Evolutionary conservation across 805 yeast species (phyloP), one percentile per base, ranked within the genome.

Genomic region (Zygotorulaspora danielsina): DNA sequence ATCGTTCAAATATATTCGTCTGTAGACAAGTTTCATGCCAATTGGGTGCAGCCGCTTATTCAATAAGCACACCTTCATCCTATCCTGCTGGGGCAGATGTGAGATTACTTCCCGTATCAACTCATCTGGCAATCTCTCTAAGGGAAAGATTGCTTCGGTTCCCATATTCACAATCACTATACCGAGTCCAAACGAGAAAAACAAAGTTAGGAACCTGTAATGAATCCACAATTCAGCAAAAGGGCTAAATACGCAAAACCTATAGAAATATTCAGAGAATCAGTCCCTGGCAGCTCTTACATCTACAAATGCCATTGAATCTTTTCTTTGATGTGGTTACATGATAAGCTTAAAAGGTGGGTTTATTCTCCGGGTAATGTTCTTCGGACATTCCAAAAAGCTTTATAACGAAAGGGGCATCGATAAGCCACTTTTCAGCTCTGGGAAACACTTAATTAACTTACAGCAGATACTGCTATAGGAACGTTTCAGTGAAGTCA

Each of bases 1-100:
- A 41, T 69, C 72, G 40, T 69, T 69, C 15, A 69, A 49, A 40
- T 69, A 69, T 5, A 69, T 61, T 35, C 62, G 53, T 21, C 64
- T 54, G 43, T 69, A 69, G 6, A 69, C 37, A 9, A 61, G 39
- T 29, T 54, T 53, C 3, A 57, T 54, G 1, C 68, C 64, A 2
- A 69, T 41, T 17, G 48, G 38, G 33, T 67, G 46, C 32, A 57
- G 58, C 19, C 54, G 46, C 28, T 45, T 57, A 16, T 57, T 61
- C 4, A 63, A 50, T 6, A 51, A 32, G 1, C 65, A 45, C 7
- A 61, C 32, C 1, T 25, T 40, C 2, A 65, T 34, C 16, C 69
- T 57, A 41, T 66, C 70, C 3, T 34, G 29, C 38, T 68, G 72
- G 8, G 62, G 54, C 27, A 68, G 62, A 47, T 61, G 59, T 11